These are phyloP conservation scores for Ichthyophthirius multifiliis DNA, from an alignment of 169 alveolate species.

Conservation along the genomic window DNA sequence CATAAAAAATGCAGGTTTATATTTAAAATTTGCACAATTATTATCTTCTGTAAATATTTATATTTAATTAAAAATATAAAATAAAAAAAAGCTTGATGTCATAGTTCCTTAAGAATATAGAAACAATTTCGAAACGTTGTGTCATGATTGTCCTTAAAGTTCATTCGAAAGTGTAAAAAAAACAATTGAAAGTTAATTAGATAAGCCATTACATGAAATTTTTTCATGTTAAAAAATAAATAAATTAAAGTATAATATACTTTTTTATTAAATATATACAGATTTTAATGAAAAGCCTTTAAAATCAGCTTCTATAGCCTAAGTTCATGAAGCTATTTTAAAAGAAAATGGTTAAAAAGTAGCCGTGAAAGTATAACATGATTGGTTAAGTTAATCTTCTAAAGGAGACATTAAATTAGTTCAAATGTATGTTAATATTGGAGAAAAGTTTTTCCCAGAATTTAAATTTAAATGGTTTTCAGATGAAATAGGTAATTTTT, in stretches of 20 bases:
- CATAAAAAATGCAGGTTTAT: constrained; percentile 53
- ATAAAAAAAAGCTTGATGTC: constrained; percentile 28
- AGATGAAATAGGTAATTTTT: constrained; percentile 34
- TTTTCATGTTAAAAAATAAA: constrained; percentile 12
- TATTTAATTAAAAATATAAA: not conserved
- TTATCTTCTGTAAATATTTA: constrained; percentile 29
- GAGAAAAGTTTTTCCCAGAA: constrained; percentile 49
- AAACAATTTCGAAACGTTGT: constrained; percentile 51
- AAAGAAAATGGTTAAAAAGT: constrained; percentile 53
- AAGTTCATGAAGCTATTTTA: constrained; percentile 64
- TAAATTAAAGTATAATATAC: too few relatives aligned
- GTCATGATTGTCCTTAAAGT: constrained; percentile 47
- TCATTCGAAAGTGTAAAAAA: constrained; percentile 29
- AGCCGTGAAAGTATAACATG: constrained; percentile 64
- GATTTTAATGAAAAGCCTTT: constrained; percentile 50
- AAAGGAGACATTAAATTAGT: constrained; percentile 54
- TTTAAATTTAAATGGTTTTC: constrained; percentile 66
- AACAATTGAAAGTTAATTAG: constrained; percentile 33
- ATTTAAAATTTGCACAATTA: constrained; percentile 54
- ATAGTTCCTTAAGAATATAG: constrained; percentile 55
- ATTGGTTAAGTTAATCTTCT: constrained; percentile 57
- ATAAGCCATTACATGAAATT: constrained; percentile 35
- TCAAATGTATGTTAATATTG: constrained; percentile 43
- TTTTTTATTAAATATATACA: not conserved
- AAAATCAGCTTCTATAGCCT: constrained; percentile 60